A percentile compares a stretch with the other conserved stretches of the same genome.
These are phyloP conservation scores for Aspergillus piperis DNA, from an alignment of 2,329 filamentous ascomycete genomes.

Conservation along the genomic window DNA sequence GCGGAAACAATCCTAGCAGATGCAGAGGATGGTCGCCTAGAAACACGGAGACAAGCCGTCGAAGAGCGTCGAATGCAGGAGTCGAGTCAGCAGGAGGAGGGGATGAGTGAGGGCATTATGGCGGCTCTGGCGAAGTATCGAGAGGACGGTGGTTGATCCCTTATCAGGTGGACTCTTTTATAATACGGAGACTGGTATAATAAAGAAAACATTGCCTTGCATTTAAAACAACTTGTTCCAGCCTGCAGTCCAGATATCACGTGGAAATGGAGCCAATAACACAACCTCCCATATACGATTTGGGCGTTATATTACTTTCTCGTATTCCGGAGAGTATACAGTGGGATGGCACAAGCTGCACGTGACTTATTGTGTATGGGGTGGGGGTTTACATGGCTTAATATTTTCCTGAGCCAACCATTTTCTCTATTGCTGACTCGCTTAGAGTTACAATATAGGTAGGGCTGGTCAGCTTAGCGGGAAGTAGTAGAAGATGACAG, in stretches of 20 bases:
- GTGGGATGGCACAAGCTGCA: too few species aligned
- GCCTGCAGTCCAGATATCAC: background rate
- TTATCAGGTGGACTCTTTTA: background rate
- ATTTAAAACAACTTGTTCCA: background rate
- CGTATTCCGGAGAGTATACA: too few species aligned
- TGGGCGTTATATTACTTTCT: background rate
- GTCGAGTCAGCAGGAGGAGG: constrained; percentile 41
- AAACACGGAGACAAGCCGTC: constrained; percentile 21
- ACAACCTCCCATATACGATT: too few species aligned
- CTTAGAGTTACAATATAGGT: background rate
- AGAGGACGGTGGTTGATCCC: constrained; percentile 32
- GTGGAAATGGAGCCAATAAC: background rate
- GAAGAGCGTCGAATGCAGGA: constrained; percentile 11
- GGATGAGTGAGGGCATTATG: constrained; percentile 60
- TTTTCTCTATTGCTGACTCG: background rate
- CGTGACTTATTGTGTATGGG: background rate
- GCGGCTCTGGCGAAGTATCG: constrained; percentile 60
- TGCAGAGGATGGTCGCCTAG: constrained; percentile 26
- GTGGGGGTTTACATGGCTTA: background rate
- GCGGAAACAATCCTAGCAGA: constrained; percentile 47
- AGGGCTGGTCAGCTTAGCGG: background rate
- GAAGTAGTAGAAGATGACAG: background rate
- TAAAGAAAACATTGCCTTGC: background rate
- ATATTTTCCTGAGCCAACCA: background rate
- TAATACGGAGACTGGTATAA: background rate